Evolutionary conservation across 768 basidiomycete genomes (phyloP).

Genomic region (Tricholoma terreum): DNA sequence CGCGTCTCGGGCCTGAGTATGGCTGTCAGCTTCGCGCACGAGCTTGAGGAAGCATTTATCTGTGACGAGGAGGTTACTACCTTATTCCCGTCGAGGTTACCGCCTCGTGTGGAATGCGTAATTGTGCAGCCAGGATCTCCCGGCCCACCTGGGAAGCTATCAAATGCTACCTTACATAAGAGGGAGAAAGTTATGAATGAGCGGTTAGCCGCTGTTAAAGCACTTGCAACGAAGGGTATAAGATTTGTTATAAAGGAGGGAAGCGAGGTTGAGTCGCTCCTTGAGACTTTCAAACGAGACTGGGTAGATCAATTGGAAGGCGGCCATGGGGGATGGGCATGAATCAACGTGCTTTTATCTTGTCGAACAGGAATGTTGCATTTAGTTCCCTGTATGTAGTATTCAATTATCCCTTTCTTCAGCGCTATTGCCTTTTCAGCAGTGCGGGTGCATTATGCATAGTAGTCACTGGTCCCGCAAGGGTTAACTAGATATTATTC

Average conservation of each 20-base stretch:
- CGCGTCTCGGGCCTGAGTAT: constrained; percentile 41
- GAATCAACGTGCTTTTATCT: no score
- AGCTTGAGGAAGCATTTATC: constrained; percentile 34
- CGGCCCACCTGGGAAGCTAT: constrained; percentile 7
- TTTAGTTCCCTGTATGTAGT: not conserved
- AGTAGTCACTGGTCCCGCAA: no score
- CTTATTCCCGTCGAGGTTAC: constrained; percentile 24
- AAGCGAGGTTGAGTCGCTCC: not conserved
- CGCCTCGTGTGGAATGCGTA: constrained; percentile 19
- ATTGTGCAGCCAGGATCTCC: constrained; percentile 28
- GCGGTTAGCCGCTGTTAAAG: constrained; percentile 17
- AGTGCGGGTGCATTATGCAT: no score
- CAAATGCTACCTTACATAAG: constrained; percentile 6
- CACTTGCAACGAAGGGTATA: constrained; percentile 3
- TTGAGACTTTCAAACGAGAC: constrained; percentile 13
- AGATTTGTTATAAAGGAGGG: constrained; percentile 10
- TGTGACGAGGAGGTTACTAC: constrained; percentile 5
- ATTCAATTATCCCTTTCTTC: no score
- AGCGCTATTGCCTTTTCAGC: no score
- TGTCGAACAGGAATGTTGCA: no score
- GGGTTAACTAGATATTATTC: no score
- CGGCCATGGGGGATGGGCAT: constrained; percentile 12
- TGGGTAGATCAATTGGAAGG: constrained; percentile 19
- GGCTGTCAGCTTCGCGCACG: constrained; percentile 40
- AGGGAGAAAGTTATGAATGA: constrained; percentile 31